Evolutionary conservation across 208 protist species (phyloP).

Genomic region (Porcisia deanei): DNA sequence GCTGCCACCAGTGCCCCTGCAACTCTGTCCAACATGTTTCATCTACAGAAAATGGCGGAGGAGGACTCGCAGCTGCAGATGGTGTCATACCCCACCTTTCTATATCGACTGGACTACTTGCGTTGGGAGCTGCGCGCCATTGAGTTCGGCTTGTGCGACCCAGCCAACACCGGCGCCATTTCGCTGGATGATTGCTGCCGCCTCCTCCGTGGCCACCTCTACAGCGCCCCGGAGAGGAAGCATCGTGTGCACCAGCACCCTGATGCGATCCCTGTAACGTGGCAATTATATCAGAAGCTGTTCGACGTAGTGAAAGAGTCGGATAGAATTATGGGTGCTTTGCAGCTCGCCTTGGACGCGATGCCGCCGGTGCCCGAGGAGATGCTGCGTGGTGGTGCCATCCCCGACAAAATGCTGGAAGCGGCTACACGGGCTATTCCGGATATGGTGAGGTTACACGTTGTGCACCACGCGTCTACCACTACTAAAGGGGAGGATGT

Average conservation of each 20-base stretch:
- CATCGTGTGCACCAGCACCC: background rate
- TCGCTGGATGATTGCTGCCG: conserved; percentile 40
- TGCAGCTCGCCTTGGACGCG: conserved; percentile 51
- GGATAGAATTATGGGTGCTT: conserved; percentile 42
- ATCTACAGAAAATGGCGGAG: conserved; percentile 12
- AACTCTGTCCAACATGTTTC: background rate
- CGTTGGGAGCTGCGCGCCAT: conserved; percentile 68
- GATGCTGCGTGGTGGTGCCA: conserved; percentile 32
- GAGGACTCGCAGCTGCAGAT: conserved; percentile 22
- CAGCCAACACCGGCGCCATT: conserved; percentile 51
- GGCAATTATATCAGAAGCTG: conserved; percentile 66
- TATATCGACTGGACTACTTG: conserved; percentile 52
- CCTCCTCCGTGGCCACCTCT: conserved; percentile 35
- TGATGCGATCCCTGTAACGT: conserved; percentile 27
- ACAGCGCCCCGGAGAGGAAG: background rate
- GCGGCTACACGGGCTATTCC: conserved; percentile 19
- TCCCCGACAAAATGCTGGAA: conserved; percentile 28
- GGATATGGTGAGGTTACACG: conserved; percentile 26
- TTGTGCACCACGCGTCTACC: conserved; percentile 3
- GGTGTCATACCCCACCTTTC: conserved; percentile 37
- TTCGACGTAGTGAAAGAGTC: conserved; percentile 70
- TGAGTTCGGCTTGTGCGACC: conserved; percentile 64
- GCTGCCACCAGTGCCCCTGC: background rate
- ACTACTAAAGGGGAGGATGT: background rate
- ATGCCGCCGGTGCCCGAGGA: conserved; percentile 35